Percentiles rank a stretch among this genome's conserved stretches.
These are phyloP conservation scores for Hypoxylon sp. DNA, from an alignment of 2,329 filamentous ascomycete genomes.

Conservation along the genomic window DNA sequence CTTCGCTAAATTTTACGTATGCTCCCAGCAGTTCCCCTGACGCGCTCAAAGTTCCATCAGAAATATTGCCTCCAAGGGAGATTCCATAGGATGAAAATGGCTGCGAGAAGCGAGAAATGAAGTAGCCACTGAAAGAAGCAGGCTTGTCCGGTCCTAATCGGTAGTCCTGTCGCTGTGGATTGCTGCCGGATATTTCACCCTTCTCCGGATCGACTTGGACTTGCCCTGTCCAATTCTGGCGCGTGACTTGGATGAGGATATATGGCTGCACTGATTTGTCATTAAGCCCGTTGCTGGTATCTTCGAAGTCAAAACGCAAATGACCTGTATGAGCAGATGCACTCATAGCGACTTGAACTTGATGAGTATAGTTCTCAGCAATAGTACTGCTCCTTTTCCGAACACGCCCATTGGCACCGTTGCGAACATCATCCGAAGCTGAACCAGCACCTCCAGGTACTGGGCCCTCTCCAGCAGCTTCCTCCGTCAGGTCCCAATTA, in stretches of 20 bases:
- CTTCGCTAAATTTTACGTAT: constrained; percentile 51
- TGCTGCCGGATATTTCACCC: constrained; percentile 54
- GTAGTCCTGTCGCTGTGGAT: constrained; percentile 57
- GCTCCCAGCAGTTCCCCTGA: constrained; percentile 49
- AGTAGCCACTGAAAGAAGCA: constrained; percentile 54
- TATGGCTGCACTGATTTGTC: constrained; percentile 43
- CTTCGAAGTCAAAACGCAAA: constrained; percentile 52
- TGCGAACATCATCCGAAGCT: constrained; percentile 47
- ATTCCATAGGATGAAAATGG: constrained; percentile 52
- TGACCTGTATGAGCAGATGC: constrained; percentile 54
- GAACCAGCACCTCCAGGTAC: constrained; percentile 53
- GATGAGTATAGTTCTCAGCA: constrained; percentile 26
- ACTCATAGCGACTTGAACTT: constrained; percentile 50
- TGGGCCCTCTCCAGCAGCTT: constrained; percentile 43
- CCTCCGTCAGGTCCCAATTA: constrained; percentile 49
- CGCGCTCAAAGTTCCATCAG: constrained; percentile 34
- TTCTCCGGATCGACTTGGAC: constrained; percentile 49
- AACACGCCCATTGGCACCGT: constrained; percentile 53
- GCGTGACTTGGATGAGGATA: constrained; percentile 54
- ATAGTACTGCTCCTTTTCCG: constrained; percentile 37
- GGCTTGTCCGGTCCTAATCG: constrained; percentile 54
- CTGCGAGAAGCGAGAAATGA: constrained; percentile 56
- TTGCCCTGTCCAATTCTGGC: constrained; percentile 56
- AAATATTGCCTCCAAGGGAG: constrained; percentile 43
- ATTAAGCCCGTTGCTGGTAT: background rate